Base-by-base conservation (phyloP, 805 yeast species). In the Candida caryicola region DNA sequence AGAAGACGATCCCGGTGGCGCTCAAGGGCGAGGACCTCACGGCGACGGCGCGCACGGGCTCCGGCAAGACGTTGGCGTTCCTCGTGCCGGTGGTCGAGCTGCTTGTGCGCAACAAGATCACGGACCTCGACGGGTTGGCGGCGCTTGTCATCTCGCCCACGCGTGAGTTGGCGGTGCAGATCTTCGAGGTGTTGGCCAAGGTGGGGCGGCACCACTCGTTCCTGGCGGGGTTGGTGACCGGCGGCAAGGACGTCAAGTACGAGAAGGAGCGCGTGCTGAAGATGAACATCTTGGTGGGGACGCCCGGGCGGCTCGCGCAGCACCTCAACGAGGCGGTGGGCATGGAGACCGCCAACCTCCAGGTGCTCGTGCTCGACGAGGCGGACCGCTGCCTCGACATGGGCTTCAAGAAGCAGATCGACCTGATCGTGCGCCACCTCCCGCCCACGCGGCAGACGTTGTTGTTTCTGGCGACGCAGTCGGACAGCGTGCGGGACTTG, bases 361-460 rank as follows among this genome's bases (percentile, higher is more conserved):
- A 89, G 60, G 76, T 83, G 55, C 64, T 89, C 31, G 89, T 89
- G 2, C 62, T 89, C 36, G 97, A 89, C 60, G 97, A 89, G 60
- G 96, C 96, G 0, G 97, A 89, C 56, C 70, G 96, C 49, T 86
- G 93, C 52, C 66, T 89, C 51, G 97, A 89, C 62, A 86, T 90
- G 95, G 96, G 96, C 5, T 89, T 89, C 71, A 81, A 81, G 55
- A 78, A 77, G 50, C 84, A 93, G 31, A 63, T 89, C 44, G 96
- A 90, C 57, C 83, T 82, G 21, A 89, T 89, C 37, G 64, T 89
- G 18, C 76, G 77, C 33, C 87, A 84, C 57, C 65, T 89, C 43
- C 95, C 96, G 1, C 78, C 83, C 8, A 73, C 81, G 3, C 75
- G 96, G 56, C 96, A 90, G 57, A 88, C 96, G 0, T 58, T 89